phyloP scores from a whole-genome alignment of 106 monocot genomes.

The Posidonia australis region DNA sequence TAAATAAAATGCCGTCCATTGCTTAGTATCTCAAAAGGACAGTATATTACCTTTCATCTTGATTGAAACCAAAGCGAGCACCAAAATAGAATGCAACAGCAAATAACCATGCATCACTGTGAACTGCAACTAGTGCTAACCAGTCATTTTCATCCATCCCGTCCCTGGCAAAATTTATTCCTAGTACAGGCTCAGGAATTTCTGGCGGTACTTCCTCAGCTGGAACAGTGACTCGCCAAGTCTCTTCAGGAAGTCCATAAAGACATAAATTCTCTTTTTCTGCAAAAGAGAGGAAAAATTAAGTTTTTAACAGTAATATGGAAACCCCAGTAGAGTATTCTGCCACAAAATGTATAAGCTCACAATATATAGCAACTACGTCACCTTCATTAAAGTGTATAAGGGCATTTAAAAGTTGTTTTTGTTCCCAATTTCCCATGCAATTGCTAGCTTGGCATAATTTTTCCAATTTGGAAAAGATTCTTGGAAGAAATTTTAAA shows the following conservation, averaged over 20 bases:
- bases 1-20: no score
- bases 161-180: slow-evolving; percentile 18
- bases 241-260: slow-evolving; percentile 12
- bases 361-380: no score
- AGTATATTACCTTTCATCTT: slow-evolving; percentile 6
- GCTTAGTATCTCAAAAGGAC: not conserved
- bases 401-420: no score
- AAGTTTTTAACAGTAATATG: not conserved
- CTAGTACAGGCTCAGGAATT: slow-evolving; percentile 14
- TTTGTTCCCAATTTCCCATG: no score
- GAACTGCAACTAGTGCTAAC: slow-evolving; percentile 15
- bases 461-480: no score
- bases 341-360: no score
- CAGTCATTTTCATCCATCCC: slow-evolving; percentile 16
- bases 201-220: slow-evolving; percentile 15
- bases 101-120: slow-evolving; percentile 16
- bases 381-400: no score
- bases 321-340: no score
- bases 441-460: no score
- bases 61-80: slow-evolving; percentile 16
- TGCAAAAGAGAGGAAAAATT: not conserved
- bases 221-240: slow-evolving; percentile 11
- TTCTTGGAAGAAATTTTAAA: no score
- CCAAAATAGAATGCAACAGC: slow-evolving; percentile 18
- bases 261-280: slow-evolving; percentile 19